These are phyloP conservation scores for Gyrodon lividus DNA, from an alignment of 768 basidiomycete genomes.

Conservation along the genomic window DNA sequence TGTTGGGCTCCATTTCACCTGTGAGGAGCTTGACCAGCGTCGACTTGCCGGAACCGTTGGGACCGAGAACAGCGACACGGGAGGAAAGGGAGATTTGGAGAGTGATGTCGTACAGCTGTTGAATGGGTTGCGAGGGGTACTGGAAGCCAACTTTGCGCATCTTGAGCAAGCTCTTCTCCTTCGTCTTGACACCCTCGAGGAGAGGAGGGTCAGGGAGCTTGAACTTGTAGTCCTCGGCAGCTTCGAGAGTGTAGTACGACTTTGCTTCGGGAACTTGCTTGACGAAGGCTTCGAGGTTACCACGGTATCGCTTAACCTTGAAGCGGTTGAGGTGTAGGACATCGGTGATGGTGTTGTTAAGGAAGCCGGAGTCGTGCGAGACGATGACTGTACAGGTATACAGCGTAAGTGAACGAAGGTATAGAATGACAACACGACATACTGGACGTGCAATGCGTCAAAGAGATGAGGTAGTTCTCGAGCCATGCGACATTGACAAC, in stretches of 20 bases:
- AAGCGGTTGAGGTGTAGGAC: constrained; percentile 98
- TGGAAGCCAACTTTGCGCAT: constrained; percentile 99
- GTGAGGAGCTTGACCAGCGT: constrained; percentile 96
- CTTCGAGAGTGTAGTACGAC: constrained; percentile 96
- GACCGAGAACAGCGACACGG: constrained; percentile 96
- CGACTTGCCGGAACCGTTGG: constrained; percentile 98
- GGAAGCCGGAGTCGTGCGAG: constrained; percentile 96
- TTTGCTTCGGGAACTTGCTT: constrained; percentile 94
- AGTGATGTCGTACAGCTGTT: constrained; percentile 92
- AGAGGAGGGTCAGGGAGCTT: constrained; percentile 96
- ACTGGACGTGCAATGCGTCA: constrained; percentile 93
- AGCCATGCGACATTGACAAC: constrained; percentile 98
- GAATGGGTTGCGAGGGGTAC: constrained; percentile 81
- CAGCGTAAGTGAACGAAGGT: constrained; percentile 8
- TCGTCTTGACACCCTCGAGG: constrained; percentile 99
- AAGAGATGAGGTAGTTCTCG: constrained; percentile 85
- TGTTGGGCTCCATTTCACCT: constrained; percentile 95
- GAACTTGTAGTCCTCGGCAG: constrained; percentile 96
- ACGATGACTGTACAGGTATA: constrained; percentile 68
- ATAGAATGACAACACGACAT: constrained; percentile 30
- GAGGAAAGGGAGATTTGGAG: constrained; percentile 98
- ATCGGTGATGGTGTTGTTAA: constrained; percentile 98
- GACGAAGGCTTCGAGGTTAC: constrained; percentile 94
- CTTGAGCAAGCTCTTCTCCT: constrained; percentile 95
- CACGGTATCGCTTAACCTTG: constrained; percentile 93